These are phyloP conservation scores for Chrysochromulina parva DNA, from an alignment of 78 protist species.

Conservation along the genomic window DNA sequence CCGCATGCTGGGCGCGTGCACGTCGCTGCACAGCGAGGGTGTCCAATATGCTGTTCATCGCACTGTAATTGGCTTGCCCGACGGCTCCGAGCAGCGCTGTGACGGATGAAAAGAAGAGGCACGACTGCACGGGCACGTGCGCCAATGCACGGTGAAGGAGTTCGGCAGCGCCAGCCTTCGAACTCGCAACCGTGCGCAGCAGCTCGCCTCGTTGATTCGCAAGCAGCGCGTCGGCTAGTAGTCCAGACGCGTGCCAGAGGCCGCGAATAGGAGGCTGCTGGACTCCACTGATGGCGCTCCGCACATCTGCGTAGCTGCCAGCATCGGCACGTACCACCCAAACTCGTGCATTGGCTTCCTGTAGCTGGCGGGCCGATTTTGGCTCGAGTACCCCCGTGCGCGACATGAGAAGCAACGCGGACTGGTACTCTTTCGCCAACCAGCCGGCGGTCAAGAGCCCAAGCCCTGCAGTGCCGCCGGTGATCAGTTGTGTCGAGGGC, in stretches of 20 bases:
- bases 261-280: background rate
- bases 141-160: background rate
- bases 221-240: slow-evolving; percentile 29
- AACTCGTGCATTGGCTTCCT: background rate
- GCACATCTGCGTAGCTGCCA: background rate
- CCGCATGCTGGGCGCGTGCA: background rate
- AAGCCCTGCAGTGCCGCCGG: slow-evolving; percentile 40
- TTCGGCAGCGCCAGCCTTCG: slow-evolving; percentile 19
- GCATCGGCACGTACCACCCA: background rate
- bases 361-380: background rate
- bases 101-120: slow-evolving; percentile 38
- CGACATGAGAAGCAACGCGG: background rate
- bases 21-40: slow-evolving; percentile 11
- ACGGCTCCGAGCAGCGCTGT: slow-evolving; percentile 32
- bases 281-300: background rate
- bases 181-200: background rate
- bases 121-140: background rate
- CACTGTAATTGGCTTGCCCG: slow-evolving; percentile 48
- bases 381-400: background rate
- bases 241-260: slow-evolving; percentile 23
- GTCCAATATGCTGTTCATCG: slow-evolving; percentile 37
- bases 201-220: background rate
- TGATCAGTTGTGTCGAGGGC: background rate
- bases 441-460: background rate
- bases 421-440: background rate